Base-by-base conservation (phyloP, 352 stramenopile genomes). In the Phytophthora crassamura region DNA sequence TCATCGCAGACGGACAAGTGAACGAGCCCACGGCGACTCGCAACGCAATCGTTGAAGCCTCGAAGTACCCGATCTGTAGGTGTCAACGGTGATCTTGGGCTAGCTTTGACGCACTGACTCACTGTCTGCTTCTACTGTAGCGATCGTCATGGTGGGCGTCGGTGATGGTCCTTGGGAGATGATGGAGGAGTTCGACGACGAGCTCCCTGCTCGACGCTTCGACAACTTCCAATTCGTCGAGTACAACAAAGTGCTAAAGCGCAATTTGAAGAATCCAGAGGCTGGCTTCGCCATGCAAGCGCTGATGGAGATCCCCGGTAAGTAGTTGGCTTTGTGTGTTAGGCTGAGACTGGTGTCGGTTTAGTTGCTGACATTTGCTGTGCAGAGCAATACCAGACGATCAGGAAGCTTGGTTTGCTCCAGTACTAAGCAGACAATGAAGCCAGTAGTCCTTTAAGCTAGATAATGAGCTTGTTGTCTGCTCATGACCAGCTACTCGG, bases 201-300 rank as follows among this genome's bases (percentile, higher is more conserved):
- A 84, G 22, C 58, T 92, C 14, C 78, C 82, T 16, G 28, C 74
- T 16, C 77, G 86, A 0, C 70, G 75, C 8, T 91, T 90, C 50
- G 84, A 93, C 63, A 94, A 91, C 49, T 90, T 91, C 61, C 82
- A 91, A 60, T 93, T 90, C 47, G 80, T 91, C 25, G 75, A 90
- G 42, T 94, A 90, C 67, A 88, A 82, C 45, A 60, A 69, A 3
- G 76, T 89, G 7, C 76, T 91, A 50, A 72, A 80, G 45, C 61
- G 77, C 20, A 91, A 94, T 65, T 66, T 76, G 65, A 78, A 67
- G 47, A 86, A 89, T 58, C 82, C 79, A 0, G 79, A 91, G 48
- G 77, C 78, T 11, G 85, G 81, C 5, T 94, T 92, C 59, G 86
- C 82, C 14, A 90, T 91, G 53, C 70, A 69, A 53, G 84, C 84